Base-by-base conservation (phyloP, 768 basidiomycete species). In the Cyclocybe aegerita region DNA sequence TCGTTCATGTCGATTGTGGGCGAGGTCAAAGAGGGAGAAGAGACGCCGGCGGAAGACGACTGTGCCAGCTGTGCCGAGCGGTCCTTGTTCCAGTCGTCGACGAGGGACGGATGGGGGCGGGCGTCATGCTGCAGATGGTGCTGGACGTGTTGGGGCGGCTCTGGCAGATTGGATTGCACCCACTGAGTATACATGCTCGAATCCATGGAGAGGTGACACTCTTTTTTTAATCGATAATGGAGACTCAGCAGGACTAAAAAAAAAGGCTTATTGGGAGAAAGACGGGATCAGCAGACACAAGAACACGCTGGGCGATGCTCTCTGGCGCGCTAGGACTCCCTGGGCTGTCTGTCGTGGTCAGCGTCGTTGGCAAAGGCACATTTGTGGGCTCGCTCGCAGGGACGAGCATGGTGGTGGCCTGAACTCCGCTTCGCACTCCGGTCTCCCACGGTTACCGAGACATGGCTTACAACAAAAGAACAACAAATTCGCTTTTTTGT, bases 61-160 rank as follows among this genome's bases (percentile, higher is more conserved):
- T 39, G 40, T 46, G 49, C 57, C 55, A 55, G 58, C 53, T 36
- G 64, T 38, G 49, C 60, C 35, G 71, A 52, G 39, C 69, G 72
- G 43, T 78, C 75, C 65, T 80, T 78, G 49, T 67, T 46, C 78
- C 76, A 79, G 58, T 76, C 74, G 52, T 72, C 70, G 53, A 63
- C 59, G 61, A 61, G 53, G 38, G 66, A 56, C 41, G 69, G 48
- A 31, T 65, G 48, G 38, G 59, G 46, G 38, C 60, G 50, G 40
- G 64, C 35, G 9, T 59, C 57, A 39, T 60, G 61, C 51, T 62
- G 54, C 53, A 60, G 54, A 37, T 67, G 60, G 53, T 69, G 67
- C 48, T 65, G 65, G 46, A 52, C 56, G 43, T 66, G 65, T 49
- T 64, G 63, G 41, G 65, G 54, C 45, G 66, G 56, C 29, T 75